These are phyloP conservation scores for Kluyveromyces lactis DNA, from an alignment of 805 yeast species.

Conservation along the genomic window DNA sequence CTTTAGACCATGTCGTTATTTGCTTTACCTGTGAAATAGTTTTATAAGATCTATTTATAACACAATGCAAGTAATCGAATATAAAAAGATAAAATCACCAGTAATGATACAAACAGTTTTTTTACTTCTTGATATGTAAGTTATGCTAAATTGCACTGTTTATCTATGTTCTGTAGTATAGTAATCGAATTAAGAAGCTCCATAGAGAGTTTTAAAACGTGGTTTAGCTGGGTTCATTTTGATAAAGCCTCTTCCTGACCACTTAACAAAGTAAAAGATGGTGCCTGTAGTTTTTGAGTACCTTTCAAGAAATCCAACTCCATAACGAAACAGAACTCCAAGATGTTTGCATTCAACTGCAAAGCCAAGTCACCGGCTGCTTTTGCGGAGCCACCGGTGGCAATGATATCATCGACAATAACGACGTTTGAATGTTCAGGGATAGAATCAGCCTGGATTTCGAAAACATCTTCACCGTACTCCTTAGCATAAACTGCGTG, in stretches of 20 bases:
- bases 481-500: constrained; percentile 77
- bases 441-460: constrained; percentile 77
- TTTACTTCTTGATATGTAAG: too few species aligned
- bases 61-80: background rate
- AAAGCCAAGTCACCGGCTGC: constrained; percentile 85
- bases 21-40: too few species aligned
- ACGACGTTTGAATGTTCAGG: constrained; percentile 74
- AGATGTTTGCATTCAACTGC: constrained; percentile 58
- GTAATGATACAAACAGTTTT: too few species aligned
- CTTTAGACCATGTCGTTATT: too few species aligned
- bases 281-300: constrained; percentile 75
- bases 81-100: background rate
- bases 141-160: too few species aligned
- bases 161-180: too few species aligned
- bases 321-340: constrained; percentile 83
- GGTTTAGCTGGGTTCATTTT: background rate
- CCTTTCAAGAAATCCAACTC: constrained; percentile 95
- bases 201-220: too few species aligned
- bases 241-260: constrained; percentile 50
- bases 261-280: constrained; percentile 79
- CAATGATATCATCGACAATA: constrained; percentile 92
- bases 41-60: background rate
- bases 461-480: constrained; percentile 85
- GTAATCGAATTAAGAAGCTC: too few species aligned
- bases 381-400: constrained; percentile 94